Base-by-base conservation (phyloP, 2,329 filamentous ascomycete species). In the Knoxdaviesia capensis region DNA sequence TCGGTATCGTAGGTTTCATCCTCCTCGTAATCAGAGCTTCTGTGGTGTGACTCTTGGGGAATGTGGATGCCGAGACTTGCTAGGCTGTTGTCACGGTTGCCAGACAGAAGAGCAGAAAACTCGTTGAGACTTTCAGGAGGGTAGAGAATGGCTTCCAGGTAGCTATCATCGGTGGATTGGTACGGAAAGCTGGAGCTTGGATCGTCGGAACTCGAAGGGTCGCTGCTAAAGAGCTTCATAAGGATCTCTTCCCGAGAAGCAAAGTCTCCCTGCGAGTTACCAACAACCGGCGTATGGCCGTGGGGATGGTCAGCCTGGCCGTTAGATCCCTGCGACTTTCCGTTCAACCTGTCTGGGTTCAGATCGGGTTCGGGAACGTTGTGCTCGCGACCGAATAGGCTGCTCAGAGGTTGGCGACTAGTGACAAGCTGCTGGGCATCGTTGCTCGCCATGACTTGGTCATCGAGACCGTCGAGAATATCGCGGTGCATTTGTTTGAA, bases 401-500 rank as follows among this genome's bases (percentile, higher is more conserved):
- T 74, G 54, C 81, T 87, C 38, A 88, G 68, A 0, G 83, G 82
- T 50, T 85, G 80, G 36, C 80, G 72, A 41, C 79, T 75, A 9
- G 77, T 71, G 8, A 90, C 72, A 6, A 92, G 70, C 50, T 88
- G 80, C 45, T 81, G 75, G 7, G 82, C 76, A 49, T 86, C 77
- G 20, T 74, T 76, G 46, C 80, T 81, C 34, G 82, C 72, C 56
- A 83, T 74, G 42, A 80, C 71, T 53, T 87, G 80, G 47, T 87
- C 81, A 51, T 87, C 80, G 47, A 86, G 67, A 2, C 76, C 77
- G 44, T 82, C 77, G 5, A 88, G 66, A 46, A 87, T 81, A 48
- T 96, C 88, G 45, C 75, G 74, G 46, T 90, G 86, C 59, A 94
- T 77, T 54, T 94, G 82, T 53, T 87, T 85, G 54, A 86, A 90